Evolutionary conservation across 371 early-diverging fungal species (phyloP), one percentile per base, ranked within the genome.

Genomic region (Choanephora cucurbitarum): DNA sequence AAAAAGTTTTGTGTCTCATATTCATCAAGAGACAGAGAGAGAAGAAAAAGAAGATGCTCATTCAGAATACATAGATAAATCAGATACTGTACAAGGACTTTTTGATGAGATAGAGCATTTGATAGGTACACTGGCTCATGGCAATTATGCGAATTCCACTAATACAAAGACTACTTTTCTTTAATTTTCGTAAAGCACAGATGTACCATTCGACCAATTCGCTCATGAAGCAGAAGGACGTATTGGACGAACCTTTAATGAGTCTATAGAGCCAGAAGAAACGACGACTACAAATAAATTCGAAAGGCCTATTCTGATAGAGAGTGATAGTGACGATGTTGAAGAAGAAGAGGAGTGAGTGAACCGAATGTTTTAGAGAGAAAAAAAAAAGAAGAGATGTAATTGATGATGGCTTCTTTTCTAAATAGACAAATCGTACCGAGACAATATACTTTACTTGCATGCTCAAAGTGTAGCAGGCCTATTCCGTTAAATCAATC

Each of bases 271-370:
- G 8, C 3, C 18, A 0, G n/a, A 46, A 17, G 11, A 17, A 8
- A 1, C 34, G 2, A 15, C n/a, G 9, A 39, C 24, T 1, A 42
- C 45, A 4, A 18, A 47, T 17, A 17, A 42, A 11, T 57, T 57
- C 54, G 58, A 58, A 23, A 34, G 63, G 17, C 63, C 63, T 15
- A 63, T 63, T 23, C 32, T 63, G 6, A 63, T 65, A 44, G 65
- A 65, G 52, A 59, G 60, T 21, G 56, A 65, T 34, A 56, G 57
- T 49, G 65, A 65, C 23, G 65, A 58, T 22, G 46, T 64, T 6
- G 59, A 59, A 45, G 57, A 60, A 54, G 59, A 59, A 45, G 57
- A 60, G 49, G 63, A 63, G 63, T 63, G 57, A 42, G 52, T 5
- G n/a, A n/a, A n/a, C n/a, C n/a, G n/a, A n/a, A n/a, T n/a, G n/a